Evolutionary conservation across 345 rosid genomes (phyloP), one percentile per base, ranked within the genome.

Genomic region (Noccaea caerulescens): DNA sequence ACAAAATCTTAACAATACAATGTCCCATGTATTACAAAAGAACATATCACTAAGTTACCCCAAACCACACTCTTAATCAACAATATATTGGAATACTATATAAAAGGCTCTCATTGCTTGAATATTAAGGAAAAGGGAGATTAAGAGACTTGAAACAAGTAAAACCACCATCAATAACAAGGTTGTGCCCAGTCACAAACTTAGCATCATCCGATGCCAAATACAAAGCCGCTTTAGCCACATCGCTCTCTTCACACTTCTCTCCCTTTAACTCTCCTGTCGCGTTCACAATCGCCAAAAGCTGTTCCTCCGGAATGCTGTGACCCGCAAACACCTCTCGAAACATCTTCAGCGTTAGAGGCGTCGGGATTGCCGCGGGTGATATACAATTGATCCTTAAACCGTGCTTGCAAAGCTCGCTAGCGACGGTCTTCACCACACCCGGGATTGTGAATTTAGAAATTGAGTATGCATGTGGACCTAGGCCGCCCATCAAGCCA

Each of bases 321-420:
- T 84, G 50, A 20, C 84, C 69, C 20, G 76, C 84, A 58, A 76
- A 52, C n/a, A 7, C 84, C 82, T 33, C 79, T 70, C 0, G 66
- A 79, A 10, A 64, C 75, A 6, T 66, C 58, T 30, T 72, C 12
- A 88, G 37, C 0, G 85, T 47, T 72, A 83, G 71, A 1, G 87
- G 81, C 0, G 96, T 92, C 0, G 92, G 83, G 32, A 92, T 79
- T 0, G 83, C 85, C 6, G 85, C 85, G 0, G 94, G 94, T 0
- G 98, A 88, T 7, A 92, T 92, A 85, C 94, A 85, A 2, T 92
- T 92, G 53, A 88, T 80, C 61, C 96, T 76, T 20, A 92, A 46
- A 25, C 91, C 96, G 4, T 50, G 69, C 25, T 36, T 56, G 80
- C 92, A 85, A 0, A 92, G 77, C 68, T 89, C 96, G 16, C 90